Evolutionary conservation across 495 filamentous ascomycete genomes (phyloP).

Genomic region (Sabuloglossum arenarium): DNA sequence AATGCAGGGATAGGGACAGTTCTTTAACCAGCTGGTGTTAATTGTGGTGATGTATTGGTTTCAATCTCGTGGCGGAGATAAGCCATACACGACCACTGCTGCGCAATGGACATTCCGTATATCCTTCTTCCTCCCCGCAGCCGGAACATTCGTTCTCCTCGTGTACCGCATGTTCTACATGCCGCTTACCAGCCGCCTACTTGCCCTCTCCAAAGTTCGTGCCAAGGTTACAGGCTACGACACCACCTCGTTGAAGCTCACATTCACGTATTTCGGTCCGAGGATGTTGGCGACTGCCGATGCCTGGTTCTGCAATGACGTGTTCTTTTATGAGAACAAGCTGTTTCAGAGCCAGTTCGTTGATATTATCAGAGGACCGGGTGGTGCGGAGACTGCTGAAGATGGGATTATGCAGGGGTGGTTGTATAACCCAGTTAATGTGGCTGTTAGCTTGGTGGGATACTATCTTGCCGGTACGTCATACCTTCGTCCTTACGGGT

Average conservation of each 20-base stretch:
- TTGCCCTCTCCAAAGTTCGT: constrained; percentile 63
- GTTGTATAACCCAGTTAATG: constrained; percentile 80
- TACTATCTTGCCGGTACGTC: constrained; percentile 49
- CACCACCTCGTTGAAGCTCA: constrained; percentile 49
- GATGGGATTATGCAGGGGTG: constrained; percentile 57
- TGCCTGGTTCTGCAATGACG: constrained; percentile 77
- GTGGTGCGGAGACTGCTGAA: constrained; percentile 25
- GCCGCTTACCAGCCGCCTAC: constrained; percentile 51
- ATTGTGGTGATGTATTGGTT: constrained; percentile 60
- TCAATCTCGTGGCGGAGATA: constrained; percentile 51
- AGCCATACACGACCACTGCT: constrained; percentile 47
- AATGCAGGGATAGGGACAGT: constrained; percentile 95
- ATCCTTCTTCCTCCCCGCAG: constrained; percentile 64
- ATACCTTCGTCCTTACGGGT: neutral
- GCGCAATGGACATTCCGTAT: constrained; percentile 73
- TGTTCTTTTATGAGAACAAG: constrained; percentile 98
- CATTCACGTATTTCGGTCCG: constrained; percentile 57
- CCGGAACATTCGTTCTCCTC: constrained; percentile 77
- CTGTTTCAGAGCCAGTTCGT: constrained; percentile 86
- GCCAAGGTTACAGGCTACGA: constrained; percentile 73
- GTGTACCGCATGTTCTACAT: constrained; percentile 86
- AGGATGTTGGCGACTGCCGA: constrained; percentile 69
- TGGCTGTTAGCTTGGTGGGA: constrained; percentile 57
- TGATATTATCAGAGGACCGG: constrained; percentile 46
- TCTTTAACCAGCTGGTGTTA: constrained; percentile 70